Evolutionary conservation across 148 eudicot species (phyloP).

Genomic region (Amaranthus cruentus): DNA sequence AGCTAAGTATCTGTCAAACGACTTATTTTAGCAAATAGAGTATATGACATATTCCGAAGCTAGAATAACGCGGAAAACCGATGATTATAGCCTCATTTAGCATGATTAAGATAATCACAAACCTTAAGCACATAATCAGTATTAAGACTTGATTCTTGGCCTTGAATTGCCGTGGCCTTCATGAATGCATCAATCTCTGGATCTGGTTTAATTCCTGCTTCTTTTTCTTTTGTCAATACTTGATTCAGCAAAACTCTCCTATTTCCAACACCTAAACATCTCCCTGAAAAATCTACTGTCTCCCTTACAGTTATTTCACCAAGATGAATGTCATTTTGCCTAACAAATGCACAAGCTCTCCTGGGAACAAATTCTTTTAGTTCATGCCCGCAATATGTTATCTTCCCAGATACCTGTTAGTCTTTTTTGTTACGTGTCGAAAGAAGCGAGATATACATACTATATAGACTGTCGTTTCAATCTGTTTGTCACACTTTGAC

Average conservation of each 20-base stretch:
- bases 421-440: not conserved
- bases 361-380: conserved; percentile 65
- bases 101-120: not conserved
- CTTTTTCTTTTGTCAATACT: conserved; percentile 52
- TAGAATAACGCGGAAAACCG: not conserved
- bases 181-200: conserved; percentile 74
- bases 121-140: conserved; percentile 87
- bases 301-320: conserved; percentile 89
- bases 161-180: conserved; percentile 57
- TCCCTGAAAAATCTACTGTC: conserved; percentile 67
- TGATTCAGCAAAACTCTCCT: conserved; percentile 51
- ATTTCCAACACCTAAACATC: conserved; percentile 77
- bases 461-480: too few species aligned
- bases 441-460: not conserved
- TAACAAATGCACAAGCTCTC: conserved; percentile 71
- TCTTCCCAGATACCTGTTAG: conserved; percentile 44
- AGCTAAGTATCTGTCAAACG: conserved; percentile 39
- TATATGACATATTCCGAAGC: not conserved
- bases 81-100: not conserved
- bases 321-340: conserved; percentile 67
- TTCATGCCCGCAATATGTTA: conserved; percentile 79
- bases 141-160: conserved; percentile 51
- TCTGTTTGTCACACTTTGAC: too few species aligned
- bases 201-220: conserved; percentile 65
- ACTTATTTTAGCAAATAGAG: not conserved